Evolutionary conservation across 2,329 filamentous ascomycete genomes (phyloP).

Genomic region (Cladophialophora bantiana): DNA sequence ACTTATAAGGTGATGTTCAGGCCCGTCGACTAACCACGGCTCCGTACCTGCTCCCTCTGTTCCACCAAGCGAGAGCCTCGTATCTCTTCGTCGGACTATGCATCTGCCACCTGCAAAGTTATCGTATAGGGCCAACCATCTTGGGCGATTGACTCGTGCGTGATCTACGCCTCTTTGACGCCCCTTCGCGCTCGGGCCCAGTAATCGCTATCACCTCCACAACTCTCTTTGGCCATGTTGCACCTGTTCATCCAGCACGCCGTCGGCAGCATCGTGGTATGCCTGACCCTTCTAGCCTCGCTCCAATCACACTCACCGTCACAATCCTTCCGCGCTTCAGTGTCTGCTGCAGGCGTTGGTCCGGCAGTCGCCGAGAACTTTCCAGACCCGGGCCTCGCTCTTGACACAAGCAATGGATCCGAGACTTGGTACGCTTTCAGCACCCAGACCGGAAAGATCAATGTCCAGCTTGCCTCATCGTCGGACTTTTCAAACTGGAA

Average conservation of each 20-base stretch:
- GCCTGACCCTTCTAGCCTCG: constrained; percentile 8
- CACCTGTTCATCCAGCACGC: background rate
- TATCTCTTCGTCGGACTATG: background rate
- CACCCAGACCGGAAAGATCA: constrained; percentile 55
- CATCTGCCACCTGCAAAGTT: background rate
- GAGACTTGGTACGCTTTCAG: constrained; percentile 63
- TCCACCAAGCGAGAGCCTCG: background rate
- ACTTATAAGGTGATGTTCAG: background rate
- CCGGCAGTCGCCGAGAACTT: constrained; percentile 55
- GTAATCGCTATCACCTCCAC: background rate
- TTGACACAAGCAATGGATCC: constrained; percentile 48
- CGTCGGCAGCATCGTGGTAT: constrained; percentile 7
- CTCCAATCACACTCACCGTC: constrained; percentile 15
- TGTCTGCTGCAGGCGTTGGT: constrained; percentile 10
- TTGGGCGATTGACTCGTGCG: background rate
- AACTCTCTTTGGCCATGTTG: background rate
- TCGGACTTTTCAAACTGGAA: constrained; percentile 56
- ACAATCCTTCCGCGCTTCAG: constrained; percentile 11
- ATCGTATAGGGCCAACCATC: constrained; percentile 4
- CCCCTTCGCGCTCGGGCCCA: background rate
- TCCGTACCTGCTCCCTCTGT: background rate
- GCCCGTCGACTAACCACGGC: background rate
- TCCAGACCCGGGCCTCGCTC: constrained; percentile 61
- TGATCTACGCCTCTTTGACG: background rate
- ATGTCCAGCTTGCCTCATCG: constrained; percentile 62